These are phyloP conservation scores for Bacidia gigantensis DNA, from an alignment of 495 filamentous ascomycete genomes.

Conservation along the genomic window DNA sequence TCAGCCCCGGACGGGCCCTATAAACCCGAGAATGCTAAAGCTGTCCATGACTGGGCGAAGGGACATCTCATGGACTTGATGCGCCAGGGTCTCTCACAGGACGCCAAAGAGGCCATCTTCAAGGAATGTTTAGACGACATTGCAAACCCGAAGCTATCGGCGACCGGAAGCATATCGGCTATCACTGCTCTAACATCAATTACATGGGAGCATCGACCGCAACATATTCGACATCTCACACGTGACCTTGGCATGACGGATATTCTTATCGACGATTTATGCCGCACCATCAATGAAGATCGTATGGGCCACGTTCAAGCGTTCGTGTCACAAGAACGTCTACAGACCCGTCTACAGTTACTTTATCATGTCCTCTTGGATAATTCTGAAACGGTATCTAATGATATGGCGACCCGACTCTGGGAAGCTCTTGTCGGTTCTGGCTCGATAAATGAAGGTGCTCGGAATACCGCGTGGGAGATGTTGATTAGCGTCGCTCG, in stretches of 20 bases:
- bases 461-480: slow-evolving; percentile 51
- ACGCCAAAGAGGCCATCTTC: slow-evolving; percentile 40
- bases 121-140: slow-evolving; percentile 46
- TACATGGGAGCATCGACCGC: slow-evolving; percentile 16
- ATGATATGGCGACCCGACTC: slow-evolving; percentile 44
- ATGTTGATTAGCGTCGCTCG: slow-evolving; percentile 42
- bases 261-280: slow-evolving; percentile 38
- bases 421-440: slow-evolving; percentile 57
- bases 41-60: slow-evolving; percentile 43
- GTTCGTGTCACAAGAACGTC: slow-evolving; percentile 26
- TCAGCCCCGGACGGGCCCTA: slow-evolving; percentile 22
- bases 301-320: slow-evolving; percentile 16
- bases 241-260: slow-evolving; percentile 38
- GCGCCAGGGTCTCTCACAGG: slow-evolving; percentile 33
- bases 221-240: slow-evolving; percentile 37
- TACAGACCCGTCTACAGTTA: slow-evolving; percentile 41
- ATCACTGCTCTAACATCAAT: slow-evolving; percentile 41
- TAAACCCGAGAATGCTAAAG: slow-evolving; percentile 11
- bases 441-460: slow-evolving; percentile 37
- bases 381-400: slow-evolving; percentile 44
- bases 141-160: slow-evolving; percentile 36
- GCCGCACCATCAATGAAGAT: slow-evolving; percentile 30
- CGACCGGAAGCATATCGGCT: slow-evolving; percentile 59
- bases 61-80: slow-evolving; percentile 39
- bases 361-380: slow-evolving; percentile 42